Base-by-base conservation (phyloP, 2,329 filamentous ascomycete species). In the Ophiocordyceps camponoti-rufipedis region DNA sequence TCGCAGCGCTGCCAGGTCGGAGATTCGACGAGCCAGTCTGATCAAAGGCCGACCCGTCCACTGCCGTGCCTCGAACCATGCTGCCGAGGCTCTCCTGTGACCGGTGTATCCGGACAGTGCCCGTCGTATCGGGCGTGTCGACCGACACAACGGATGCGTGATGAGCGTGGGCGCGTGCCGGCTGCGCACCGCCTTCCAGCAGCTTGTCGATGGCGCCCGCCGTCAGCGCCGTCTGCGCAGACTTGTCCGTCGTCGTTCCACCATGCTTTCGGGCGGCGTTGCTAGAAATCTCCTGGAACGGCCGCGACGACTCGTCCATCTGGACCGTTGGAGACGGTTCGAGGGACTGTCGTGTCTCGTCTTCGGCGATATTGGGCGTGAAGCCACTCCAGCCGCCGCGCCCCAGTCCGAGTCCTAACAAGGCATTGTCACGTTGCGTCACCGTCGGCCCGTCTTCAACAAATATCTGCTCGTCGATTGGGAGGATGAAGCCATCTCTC, bases 221-320 rank as follows among this genome's bases (percentile, higher is more conserved):
- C n/a, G 86, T 93, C 29, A 95, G 68, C 38, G 81, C 71, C 23
- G 88, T 95, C 63, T 95, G 89, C 13, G 83, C 82, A 45, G 80
- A 75, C 52, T 82, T 80, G 54, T 94, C 85, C 18, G 70, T 65
- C 49, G 71, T 81, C 46, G 64, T 60, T 39, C 64, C 49, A 19
- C 57, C 45, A 19, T 51, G 54, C 54, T 67, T 71, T 47, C 65
- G 67, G 7, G 51, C 43, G 23, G 62, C 54, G 54, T 82, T 83
- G 45, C 65, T 65, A n/a, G 78, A 76, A 12, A 82, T 68, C 53
- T 80, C 74, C 56, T 68, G 74, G 54, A 84, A 71, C 0, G 74
- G 74, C 14, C 64, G 65, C 53, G 74, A 69, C 0, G 71, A 76
- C 47, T 77, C 68, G 50, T 76, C 69, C 43, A 67, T 70, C 50